Conservation (phyloP, 108 stramenopile species). For the Seminavis robusta region DNA sequence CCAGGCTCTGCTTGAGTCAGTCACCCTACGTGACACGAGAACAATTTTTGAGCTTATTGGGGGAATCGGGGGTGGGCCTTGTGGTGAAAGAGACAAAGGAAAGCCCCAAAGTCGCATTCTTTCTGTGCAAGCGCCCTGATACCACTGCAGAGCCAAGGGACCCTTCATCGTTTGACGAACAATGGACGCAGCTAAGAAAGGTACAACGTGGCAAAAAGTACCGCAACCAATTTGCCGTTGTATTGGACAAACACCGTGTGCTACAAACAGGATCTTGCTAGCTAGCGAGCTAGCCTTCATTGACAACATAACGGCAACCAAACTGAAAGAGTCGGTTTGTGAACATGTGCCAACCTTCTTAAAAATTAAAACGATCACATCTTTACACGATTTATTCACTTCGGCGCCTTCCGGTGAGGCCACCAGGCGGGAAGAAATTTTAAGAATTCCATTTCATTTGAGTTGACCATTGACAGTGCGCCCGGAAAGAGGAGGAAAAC, state of each 20-base stretch:
- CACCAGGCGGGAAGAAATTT: no score
- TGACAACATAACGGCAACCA: no score
- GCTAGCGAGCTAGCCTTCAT: no score
- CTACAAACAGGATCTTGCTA: background rate
- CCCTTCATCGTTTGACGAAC: background rate
- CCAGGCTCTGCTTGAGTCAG: constrained; percentile 71
- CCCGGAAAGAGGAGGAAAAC: no score
- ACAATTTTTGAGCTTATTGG: constrained; percentile 59
- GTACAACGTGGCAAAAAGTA: constrained; percentile 60
- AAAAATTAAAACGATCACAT: no score
- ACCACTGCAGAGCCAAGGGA: background rate
- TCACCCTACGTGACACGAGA: constrained; percentile 55
- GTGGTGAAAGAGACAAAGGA: constrained; percentile 54
- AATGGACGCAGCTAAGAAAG: constrained; percentile 17
- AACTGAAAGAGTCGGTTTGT: no score
- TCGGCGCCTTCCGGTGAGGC: no score
- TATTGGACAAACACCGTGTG: constrained; percentile 31
- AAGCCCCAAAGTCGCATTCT: constrained; percentile 82
- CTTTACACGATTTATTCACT: no score
- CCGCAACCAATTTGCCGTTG: constrained; percentile 69
- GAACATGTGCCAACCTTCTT: no score
- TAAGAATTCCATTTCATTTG: no score
- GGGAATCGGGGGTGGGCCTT: constrained; percentile 54
- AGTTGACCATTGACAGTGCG: no score
- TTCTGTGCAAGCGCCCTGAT: constrained; percentile 49